These are phyloP conservation scores for Phialocephala sp. DNA, from an alignment of 2,329 filamentous ascomycete genomes.

Conservation along the genomic window DNA sequence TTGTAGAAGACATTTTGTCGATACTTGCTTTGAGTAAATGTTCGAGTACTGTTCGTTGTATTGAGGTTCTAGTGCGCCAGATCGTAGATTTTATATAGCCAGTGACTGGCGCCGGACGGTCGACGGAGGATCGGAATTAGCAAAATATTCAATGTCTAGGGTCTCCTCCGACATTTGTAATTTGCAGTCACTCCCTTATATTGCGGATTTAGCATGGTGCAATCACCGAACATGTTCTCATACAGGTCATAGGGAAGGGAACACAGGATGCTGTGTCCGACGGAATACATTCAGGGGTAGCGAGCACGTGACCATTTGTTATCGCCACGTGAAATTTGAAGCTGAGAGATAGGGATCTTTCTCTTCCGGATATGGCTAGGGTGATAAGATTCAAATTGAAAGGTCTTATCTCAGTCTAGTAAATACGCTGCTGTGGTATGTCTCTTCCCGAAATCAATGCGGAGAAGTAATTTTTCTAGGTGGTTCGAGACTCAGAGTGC, in stretches of 20 bases:
- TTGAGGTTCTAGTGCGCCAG: not conserved
- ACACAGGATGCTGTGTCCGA: not conserved
- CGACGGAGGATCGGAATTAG: slow-evolving; percentile 17
- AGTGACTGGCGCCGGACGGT: not conserved
- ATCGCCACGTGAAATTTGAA: no score
- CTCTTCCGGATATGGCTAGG: no score
- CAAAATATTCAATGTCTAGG: not conserved
- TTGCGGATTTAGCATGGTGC: not conserved
- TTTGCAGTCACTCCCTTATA: not conserved
- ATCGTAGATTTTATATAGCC: not conserved
- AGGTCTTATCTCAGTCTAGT: no score
- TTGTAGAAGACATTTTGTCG: slow-evolving; percentile 24
- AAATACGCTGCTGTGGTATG: no score
- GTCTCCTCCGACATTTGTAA: not conserved
- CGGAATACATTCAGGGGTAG: not conserved
- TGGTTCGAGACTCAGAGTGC: no score
- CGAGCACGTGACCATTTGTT: not conserved
- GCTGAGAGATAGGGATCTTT: no score
- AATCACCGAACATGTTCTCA: not conserved
- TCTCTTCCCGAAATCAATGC: no score
- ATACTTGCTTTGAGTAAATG: not conserved
- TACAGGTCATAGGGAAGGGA: not conserved
- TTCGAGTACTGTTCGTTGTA: not conserved
- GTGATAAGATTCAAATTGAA: no score
- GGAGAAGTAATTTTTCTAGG: no score